Evolutionary conservation across 495 filamentous ascomycete genomes (phyloP).

Genomic region (Daldinia childiae): DNA sequence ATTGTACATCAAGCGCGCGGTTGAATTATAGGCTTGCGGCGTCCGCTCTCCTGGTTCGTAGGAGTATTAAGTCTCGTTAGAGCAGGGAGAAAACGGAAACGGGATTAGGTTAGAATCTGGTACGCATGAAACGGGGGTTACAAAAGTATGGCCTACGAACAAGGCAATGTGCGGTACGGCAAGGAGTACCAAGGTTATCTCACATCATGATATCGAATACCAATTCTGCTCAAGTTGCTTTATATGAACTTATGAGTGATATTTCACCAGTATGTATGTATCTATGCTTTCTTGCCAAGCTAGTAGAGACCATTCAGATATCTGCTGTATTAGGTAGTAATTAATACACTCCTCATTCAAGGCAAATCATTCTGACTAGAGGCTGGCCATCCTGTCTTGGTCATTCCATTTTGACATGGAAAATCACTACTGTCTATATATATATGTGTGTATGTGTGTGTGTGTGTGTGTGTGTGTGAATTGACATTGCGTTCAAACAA

Average conservation of each 20-base stretch:
- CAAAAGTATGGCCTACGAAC: neutral
- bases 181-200: neutral
- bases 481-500: too few relatives aligned
- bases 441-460: too few relatives aligned
- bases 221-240: neutral
- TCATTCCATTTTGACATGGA: too few relatives aligned
- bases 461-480: too few relatives aligned
- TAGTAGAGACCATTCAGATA: neutral
- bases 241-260: neutral
- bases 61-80: neutral
- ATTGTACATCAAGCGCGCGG: constrained; percentile 20
- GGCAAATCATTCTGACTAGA: neutral
- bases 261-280: neutral
- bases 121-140: neutral
- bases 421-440: too few relatives aligned
- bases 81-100: neutral
- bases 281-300: too few relatives aligned
- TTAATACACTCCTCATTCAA: neutral
- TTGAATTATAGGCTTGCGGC: constrained; percentile 7
- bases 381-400: too few relatives aligned
- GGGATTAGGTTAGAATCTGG: neutral
- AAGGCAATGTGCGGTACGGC: neutral
- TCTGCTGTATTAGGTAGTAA: neutral
- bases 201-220: neutral
- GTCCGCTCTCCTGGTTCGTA: neutral